Conservation (phyloP, 108 stramenopile species). For the Pseudonitzschia pungens region DNA sequence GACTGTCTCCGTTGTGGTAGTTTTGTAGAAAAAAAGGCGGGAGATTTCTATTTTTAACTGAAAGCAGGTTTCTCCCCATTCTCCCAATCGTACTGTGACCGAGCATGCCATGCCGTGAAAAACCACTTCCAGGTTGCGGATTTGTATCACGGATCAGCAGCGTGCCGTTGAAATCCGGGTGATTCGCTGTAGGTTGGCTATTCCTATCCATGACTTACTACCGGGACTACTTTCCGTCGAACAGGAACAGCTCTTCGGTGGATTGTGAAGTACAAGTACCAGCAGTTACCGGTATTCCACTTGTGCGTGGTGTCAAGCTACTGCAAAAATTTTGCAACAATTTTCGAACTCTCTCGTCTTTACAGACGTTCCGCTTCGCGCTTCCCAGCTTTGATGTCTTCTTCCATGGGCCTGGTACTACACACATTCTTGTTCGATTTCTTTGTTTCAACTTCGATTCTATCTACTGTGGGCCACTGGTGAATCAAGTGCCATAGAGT, state of each 20-base stretch:
- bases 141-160: neutral
- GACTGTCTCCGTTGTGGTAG: neutral
- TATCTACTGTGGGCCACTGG: neutral
- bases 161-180: neutral
- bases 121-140: neutral
- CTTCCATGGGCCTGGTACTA: neutral
- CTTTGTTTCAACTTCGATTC: neutral
- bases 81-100: neutral
- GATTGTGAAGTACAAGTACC: neutral
- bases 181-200: neutral
- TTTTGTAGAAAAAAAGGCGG: neutral
- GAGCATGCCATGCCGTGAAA: neutral
- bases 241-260: neutral
- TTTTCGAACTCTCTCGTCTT: neutral
- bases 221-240: neutral
- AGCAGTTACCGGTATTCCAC: neutral
- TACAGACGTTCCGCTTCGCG: neutral
- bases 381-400: neutral
- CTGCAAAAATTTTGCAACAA: neutral
- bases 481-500: neutral
- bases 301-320: neutral
- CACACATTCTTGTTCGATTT: neutral
- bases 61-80: neutral
- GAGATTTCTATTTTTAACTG: neutral
- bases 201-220: constrained; percentile 3